Percentiles rank a stretch among this genome's conserved stretches.
Evolutionary conservation across 768 basidiomycete genomes (phyloP).

Genomic region (Saitozyma podzolica): DNA sequence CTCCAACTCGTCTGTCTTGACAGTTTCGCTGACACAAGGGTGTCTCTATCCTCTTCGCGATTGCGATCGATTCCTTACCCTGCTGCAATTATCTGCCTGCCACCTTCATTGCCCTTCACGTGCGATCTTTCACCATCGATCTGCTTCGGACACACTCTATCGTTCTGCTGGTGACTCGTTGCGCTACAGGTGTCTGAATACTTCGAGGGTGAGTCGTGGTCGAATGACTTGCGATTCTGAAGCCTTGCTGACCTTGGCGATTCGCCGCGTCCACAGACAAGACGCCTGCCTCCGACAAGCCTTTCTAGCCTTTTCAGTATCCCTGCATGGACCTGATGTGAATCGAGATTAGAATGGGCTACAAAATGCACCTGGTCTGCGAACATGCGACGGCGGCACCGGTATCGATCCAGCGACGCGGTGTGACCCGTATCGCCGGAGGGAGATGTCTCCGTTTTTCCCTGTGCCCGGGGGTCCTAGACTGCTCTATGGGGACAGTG

Average conservation of each 20-base stretch:
- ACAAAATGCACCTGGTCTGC: no score
- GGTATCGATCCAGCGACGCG: no score
- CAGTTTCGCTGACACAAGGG: background rate
- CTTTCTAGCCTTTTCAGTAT: constrained; percentile 33
- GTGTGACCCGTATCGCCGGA: no score
- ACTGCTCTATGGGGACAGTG: no score
- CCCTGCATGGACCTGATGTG: background rate
- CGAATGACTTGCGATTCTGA: background rate
- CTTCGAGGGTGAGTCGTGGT: constrained; percentile 14
- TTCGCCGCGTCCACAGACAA: constrained; percentile 27
- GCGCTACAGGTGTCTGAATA: constrained; percentile 9
- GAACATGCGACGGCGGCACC: no score
- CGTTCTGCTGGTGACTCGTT: no score
- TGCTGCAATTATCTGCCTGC: background rate
- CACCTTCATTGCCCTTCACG: background rate
- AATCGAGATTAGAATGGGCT: background rate
- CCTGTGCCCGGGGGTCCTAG: no score
- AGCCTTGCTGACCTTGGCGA: no score
- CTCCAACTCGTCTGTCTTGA: background rate
- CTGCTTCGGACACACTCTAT: no score
- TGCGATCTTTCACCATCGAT: background rate
- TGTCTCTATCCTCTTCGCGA: no score
- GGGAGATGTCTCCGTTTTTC: no score
- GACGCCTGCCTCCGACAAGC: constrained; percentile 49
- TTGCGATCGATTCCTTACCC: no score